Evolutionary conservation across 495 filamentous ascomycete species (phyloP).

Genomic region (Penicillium manginii): DNA sequence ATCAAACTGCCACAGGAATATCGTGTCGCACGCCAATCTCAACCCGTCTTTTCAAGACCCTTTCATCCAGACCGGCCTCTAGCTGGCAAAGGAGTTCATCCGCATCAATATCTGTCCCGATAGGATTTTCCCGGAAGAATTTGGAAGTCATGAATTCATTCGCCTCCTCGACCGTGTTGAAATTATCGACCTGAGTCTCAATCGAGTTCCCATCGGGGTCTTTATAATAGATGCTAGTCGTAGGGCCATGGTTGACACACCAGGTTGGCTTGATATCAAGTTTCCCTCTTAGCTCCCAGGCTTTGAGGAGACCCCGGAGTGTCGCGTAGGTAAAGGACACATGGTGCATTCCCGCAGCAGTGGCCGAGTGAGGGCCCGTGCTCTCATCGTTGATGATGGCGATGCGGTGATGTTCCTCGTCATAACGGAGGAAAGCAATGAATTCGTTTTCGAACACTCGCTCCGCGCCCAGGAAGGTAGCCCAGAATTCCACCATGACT

Average conservation of each 20-base stretch:
- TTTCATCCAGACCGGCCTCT: conserved; percentile 6
- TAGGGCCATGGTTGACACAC: conserved; percentile 50
- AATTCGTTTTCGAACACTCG: conserved; percentile 5
- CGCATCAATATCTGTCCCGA: conserved; percentile 10
- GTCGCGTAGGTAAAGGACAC: conserved; percentile 42
- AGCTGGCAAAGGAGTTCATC: background rate
- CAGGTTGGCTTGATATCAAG: conserved; percentile 42
- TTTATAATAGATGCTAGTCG: conserved; percentile 47
- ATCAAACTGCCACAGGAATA: background rate
- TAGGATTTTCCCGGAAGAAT: conserved; percentile 5
- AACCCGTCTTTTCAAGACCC: background rate
- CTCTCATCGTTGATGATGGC: conserved; percentile 36
- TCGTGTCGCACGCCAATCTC: conserved; percentile 3
- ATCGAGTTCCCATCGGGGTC: conserved; percentile 53
- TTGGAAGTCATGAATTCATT: conserved; percentile 9
- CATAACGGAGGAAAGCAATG: conserved; percentile 45
- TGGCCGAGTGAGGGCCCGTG: conserved; percentile 16
- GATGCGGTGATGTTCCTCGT: conserved; percentile 53
- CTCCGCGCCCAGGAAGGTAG: conserved; percentile 11
- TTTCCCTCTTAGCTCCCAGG: conserved; percentile 20
- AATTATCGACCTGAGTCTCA: conserved; percentile 52
- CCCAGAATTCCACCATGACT: conserved; percentile 7
- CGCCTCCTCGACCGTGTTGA: conserved; percentile 25
- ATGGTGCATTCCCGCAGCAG: conserved; percentile 40
- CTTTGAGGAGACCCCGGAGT: conserved; percentile 32